Base-by-base conservation (phyloP, 2,329 filamentous ascomycete species). In the Aspergillus jensenii region DNA sequence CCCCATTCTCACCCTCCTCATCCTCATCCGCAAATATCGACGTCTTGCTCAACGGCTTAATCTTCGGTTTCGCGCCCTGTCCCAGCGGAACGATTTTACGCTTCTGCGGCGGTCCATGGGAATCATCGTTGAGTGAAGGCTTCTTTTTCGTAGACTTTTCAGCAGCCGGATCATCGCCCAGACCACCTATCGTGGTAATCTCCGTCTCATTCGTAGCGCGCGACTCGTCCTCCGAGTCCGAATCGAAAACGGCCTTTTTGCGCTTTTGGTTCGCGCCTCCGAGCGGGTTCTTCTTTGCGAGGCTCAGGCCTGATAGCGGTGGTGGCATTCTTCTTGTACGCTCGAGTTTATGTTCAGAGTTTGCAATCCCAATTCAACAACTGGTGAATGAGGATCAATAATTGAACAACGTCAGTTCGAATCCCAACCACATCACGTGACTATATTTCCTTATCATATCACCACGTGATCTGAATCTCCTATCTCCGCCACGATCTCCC, bases 161-260 rank as follows among this genome's bases (percentile, higher is more conserved):
- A n/a, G 35, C 35, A 61, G 52, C 14, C 54, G 52, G 37, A 41
- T 44, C 14, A 12, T 64, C 69, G 7, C 67, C 68, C 9, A 77
- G 50, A 4, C 74, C 77, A 41, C 74, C 77, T 40, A 78, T 55
- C 0, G 71, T 75, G 11, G 73, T 70, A 19, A 78, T 72, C 56
- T 77, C 75, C 11, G 71, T 60, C 23, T 61, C 62, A 1, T 62
- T 35, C 50, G 64, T 54, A 35, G 60, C 55, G 47, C 55, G 43
- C 1, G 76, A 77, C 47, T 77, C 76, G 15, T 35, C 27, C 15
- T n/a, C 35, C 5, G 35, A 37, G 35, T 37, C 35, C 12, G 72
- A 77, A 59, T 76, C 78, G 64, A 81, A 80, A 37, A 80, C 73
- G 12, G 74, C 73, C 59, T 77, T 78, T 67, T 80, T 81, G 59